phyloP scores from a whole-genome alignment of 2,329 filamentous ascomycete species.

The Botrytis deweyae region DNA sequence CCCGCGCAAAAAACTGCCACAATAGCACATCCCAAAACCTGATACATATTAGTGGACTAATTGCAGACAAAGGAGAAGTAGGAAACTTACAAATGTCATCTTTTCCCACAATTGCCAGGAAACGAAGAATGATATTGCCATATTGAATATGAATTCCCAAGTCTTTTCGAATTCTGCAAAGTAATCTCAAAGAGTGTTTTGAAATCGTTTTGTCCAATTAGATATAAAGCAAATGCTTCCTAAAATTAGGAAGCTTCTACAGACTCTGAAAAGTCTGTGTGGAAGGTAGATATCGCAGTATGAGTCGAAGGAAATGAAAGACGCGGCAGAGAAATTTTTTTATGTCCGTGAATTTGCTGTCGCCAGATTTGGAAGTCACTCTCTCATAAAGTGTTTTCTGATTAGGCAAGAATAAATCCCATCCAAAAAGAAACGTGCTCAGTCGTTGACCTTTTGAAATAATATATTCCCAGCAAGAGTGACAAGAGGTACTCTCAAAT shows the following conservation, averaged over 20 bases:
- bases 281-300: not conserved
- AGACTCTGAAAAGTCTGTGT: conserved; percentile 12
- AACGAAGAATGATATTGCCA: conserved; percentile 55
- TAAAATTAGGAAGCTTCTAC: not conserved
- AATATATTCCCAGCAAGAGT: not conserved
- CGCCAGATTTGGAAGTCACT: conserved; percentile 11
- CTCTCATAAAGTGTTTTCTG: not conserved
- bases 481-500: not conserved
- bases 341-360: not conserved
- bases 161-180: not conserved
- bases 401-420: not conserved
- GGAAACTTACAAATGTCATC: conserved; percentile 75
- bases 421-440: not conserved
- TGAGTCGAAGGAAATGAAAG: not conserved
- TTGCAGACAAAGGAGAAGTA: not conserved
- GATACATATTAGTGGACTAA: conserved; percentile 16
- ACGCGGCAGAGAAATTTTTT: not conserved
- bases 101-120: conserved; percentile 83
- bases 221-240: conserved; percentile 2
- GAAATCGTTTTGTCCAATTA: not conserved
- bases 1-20: conserved; percentile 67
- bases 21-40: conserved; percentile 74
- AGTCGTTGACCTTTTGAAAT: not conserved
- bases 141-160: conserved; percentile 19
- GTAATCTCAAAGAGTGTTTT: not conserved